phyloP scores from a whole-genome alignment of 768 basidiomycete species.

The Gymnopilus dilepis region DNA sequence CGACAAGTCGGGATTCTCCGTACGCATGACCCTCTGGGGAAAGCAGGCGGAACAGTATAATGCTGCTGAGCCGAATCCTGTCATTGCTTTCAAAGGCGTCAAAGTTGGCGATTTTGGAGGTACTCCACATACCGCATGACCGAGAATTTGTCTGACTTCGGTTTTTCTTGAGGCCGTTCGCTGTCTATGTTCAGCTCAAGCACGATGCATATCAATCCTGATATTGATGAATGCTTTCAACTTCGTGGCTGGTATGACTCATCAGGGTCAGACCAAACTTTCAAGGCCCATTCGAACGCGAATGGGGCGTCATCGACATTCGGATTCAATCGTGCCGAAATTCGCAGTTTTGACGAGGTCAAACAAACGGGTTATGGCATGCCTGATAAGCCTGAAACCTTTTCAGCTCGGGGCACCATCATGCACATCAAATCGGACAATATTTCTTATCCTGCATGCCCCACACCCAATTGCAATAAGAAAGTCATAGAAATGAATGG shows the following conservation, averaged over 20 bases:
- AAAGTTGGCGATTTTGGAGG: conserved; percentile 93
- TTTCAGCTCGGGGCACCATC: conserved; percentile 81
- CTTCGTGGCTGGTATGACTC: conserved; percentile 94
- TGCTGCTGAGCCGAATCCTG: conserved; percentile 56
- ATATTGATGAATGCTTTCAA: conserved; percentile 86
- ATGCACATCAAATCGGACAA: conserved; percentile 87
- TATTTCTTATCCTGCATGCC: conserved; percentile 90
- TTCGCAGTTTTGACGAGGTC: conserved; percentile 76
- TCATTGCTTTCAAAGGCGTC: conserved; percentile 93
- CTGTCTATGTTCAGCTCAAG: conserved; percentile 85
- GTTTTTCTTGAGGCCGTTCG: conserved; percentile 61
- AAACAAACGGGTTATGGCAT: conserved; percentile 78
- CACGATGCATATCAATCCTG: conserved; percentile 85
- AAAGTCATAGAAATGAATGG: conserved; percentile 77
- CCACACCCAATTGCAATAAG: conserved; percentile 81
- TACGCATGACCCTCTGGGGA: conserved; percentile 94
- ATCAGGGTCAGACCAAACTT: conserved; percentile 62
- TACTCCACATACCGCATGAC: conserved; percentile 24
- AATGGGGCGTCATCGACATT: conserved; percentile 42
- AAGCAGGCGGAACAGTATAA: conserved; percentile 87
- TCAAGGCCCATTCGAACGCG: conserved; percentile 71
- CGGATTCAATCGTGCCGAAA: conserved; percentile 71
- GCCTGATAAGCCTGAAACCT: conserved; percentile 80
- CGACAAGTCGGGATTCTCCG: conserved; percentile 78
- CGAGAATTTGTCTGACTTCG: conserved; percentile 12